Base-by-base conservation (phyloP, 2,329 filamentous ascomycete genomes). In the Emmonsia crescens region DNA sequence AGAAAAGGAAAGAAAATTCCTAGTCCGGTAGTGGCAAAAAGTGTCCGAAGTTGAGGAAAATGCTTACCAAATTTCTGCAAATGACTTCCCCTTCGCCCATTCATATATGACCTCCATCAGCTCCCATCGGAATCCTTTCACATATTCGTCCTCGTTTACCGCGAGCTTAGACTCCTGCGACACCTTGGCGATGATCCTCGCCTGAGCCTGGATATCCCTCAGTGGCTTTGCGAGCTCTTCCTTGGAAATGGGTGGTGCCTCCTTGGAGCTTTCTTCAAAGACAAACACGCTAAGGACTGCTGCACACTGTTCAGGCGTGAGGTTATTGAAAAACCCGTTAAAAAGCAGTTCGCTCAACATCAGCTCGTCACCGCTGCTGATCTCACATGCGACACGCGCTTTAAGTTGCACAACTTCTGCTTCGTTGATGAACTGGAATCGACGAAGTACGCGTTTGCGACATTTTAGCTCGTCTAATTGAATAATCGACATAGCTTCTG, bases 391-490 rank as follows among this genome's bases (percentile, higher is more conserved):
- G 2, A 97, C 95, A 61, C 95, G 89, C 12, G 93, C 94, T 78
- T 99, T 99, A 70, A 97, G 84, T 78, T 97, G 89, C 9, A 99
- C 92, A 1, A 99, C 92, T 73, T 97, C 94, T 59, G 86, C 84
- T 63, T 97, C 94, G 73, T 96, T 95, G 76, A 96, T 95, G 77
- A 99, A 99, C 4, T 89, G 91, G 12, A 99, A 84, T 60, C 94
- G 90, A 55, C 95, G 90, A 36, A 99, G 83, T 4, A 99, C 94
- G 67, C 94, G 88, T 79, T 96, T 99, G 64, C 94, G 88, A 65
- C 89, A 91, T 79, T 97, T 97, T 64, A 99, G 83, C 76, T 99
- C 94, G 69, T 99, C 94, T 65, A 97, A 82, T 74, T 99, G 93
- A 62, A 94, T 87, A 62, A 97, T 89, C 63, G 89, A 91, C 72